A percentile compares a stretch with the other conserved stretches of the same genome.
These are phyloP conservation scores for Poa pratensis DNA, from an alignment of 176 grass and related monocot genomes.

Conservation along the genomic window DNA sequence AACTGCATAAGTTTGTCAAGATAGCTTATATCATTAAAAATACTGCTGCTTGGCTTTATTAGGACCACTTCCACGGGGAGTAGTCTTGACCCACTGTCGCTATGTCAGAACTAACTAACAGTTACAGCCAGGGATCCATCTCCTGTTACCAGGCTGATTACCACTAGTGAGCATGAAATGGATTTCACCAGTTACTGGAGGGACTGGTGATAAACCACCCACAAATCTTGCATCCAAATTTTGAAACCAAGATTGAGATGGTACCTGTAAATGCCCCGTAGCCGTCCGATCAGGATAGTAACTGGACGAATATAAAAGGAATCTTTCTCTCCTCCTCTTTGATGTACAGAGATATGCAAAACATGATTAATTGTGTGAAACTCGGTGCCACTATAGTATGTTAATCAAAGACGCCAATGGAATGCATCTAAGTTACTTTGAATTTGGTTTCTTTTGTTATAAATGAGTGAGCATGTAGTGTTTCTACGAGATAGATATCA, in stretches of 20 bases:
- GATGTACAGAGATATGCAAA: not conserved
- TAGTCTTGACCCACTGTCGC: constrained; percentile 5
- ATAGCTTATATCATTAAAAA: constrained; percentile 23
- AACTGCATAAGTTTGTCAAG: constrained; percentile 8
- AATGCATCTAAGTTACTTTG: not conserved
- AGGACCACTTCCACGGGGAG: not conserved
- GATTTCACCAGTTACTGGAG: not conserved
- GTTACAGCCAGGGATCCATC: not conserved
- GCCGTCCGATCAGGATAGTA: too few relatives aligned
- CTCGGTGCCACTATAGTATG: not conserved
- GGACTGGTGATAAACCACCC: not conserved
- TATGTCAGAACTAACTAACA: constrained; percentile 30
- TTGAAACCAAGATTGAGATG: not conserved
- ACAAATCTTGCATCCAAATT: not conserved
- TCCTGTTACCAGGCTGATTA: not conserved
- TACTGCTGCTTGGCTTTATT: constrained; percentile 2
- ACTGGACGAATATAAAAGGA: too few relatives aligned
- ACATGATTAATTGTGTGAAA: not conserved
- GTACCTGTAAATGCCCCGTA: too few relatives aligned
- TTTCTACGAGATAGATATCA: not conserved
- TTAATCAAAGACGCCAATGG: not conserved
- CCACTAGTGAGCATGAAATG: not conserved
- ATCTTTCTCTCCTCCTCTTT: not conserved
- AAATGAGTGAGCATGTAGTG: not conserved
- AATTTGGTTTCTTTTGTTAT: not conserved